Base-by-base conservation (phyloP, 2,329 filamentous ascomycete genomes). In the Podosphaera aphanis region DNA sequence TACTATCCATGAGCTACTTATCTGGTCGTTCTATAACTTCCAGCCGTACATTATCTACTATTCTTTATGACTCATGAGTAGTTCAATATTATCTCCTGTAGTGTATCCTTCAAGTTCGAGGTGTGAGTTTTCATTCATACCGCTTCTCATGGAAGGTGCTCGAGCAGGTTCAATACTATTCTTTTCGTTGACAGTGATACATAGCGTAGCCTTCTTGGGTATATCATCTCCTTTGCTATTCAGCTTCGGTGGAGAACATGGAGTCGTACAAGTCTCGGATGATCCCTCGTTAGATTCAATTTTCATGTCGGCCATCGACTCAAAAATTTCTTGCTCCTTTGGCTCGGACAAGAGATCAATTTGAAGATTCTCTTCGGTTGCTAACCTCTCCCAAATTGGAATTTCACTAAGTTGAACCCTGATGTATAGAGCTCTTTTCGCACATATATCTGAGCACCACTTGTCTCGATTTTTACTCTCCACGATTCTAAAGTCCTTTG, bases 401-500 rank as follows among this genome's bases (percentile, higher is more conserved):
- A 80, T 78, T 57, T 90, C 81, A 52, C 73, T 79, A 35, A 95
- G 71, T 66, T 98, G 90, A 20, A 92, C 81, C 57, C 85, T 83
- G 54, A 95, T 69, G 61, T 85, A 93, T 52, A 93, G 67, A 2
- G 83, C 85, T 43, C 83, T 71, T 51, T 74, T 73, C 2, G 82
- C 82, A 63, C 90, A 98, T 35, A 68, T 69, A 46, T 78, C 69
- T 0, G 78, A 83, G 61, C 90, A 98, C 83, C 85, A 98, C 62
- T 77, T 80, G 63, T 90, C 83, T 15, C 86, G 62, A 56, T 83
- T 75, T 52, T 75, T 73, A 45, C 70, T 73, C 48, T 74, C 70
- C 21, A 92, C 75, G 42, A 93, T 79, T 50, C 69, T 70, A 46
- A 74, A 74, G 46, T 73, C 69, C 46, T 68, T 69, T 11, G 62